A percentile compares a stretch with the other conserved stretches of the same genome.
Conservation (phyloP, 2,329 filamentous ascomycete genomes). For the Cercospora janseana region DNA sequence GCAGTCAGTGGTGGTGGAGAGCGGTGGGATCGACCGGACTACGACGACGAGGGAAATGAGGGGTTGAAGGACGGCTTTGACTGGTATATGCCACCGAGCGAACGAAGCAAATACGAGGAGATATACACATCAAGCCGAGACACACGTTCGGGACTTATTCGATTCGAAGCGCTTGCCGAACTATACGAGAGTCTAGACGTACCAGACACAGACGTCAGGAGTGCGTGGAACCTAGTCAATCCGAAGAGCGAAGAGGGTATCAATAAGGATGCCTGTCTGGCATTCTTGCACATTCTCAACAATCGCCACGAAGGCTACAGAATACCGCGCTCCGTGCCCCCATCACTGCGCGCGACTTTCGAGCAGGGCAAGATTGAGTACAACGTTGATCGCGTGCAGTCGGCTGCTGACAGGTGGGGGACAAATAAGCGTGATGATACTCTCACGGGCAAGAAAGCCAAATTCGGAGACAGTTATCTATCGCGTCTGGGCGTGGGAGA, state of each 20-base stretch:
- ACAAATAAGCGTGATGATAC: slow-evolving; percentile 76
- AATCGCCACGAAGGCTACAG: slow-evolving; percentile 92
- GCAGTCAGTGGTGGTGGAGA: slow-evolving; percentile 76
- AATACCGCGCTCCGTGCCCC: slow-evolving; percentile 86
- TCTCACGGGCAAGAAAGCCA: slow-evolving; percentile 83
- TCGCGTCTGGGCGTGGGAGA: slow-evolving; percentile 76
- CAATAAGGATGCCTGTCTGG: slow-evolving; percentile 90
- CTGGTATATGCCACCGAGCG: slow-evolving; percentile 95
- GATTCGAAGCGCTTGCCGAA: slow-evolving; percentile 74
- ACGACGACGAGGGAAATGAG: slow-evolving; percentile 70
- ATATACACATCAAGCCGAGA: slow-evolving; percentile 94
- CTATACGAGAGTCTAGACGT: slow-evolving; percentile 80
- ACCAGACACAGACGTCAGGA: slow-evolving; percentile 75
- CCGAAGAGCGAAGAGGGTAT: slow-evolving; percentile 78
- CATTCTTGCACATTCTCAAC: slow-evolving; percentile 95
- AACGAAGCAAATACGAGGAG: slow-evolving; percentile 93
- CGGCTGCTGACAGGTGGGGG: slow-evolving; percentile 72
- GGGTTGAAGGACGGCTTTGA: slow-evolving; percentile 96
- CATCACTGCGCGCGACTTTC: slow-evolving; percentile 85
- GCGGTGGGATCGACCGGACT: slow-evolving; percentile 81
- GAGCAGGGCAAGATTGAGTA: slow-evolving; percentile 97
- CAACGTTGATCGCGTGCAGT: slow-evolving; percentile 71
- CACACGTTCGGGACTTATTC: slow-evolving; percentile 67
- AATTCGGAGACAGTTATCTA: slow-evolving; percentile 96
- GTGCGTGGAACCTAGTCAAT: slow-evolving; percentile 96